These are phyloP conservation scores for Nemania diffusa DNA, from an alignment of 2,329 filamentous ascomycete genomes.

Conservation along the genomic window DNA sequence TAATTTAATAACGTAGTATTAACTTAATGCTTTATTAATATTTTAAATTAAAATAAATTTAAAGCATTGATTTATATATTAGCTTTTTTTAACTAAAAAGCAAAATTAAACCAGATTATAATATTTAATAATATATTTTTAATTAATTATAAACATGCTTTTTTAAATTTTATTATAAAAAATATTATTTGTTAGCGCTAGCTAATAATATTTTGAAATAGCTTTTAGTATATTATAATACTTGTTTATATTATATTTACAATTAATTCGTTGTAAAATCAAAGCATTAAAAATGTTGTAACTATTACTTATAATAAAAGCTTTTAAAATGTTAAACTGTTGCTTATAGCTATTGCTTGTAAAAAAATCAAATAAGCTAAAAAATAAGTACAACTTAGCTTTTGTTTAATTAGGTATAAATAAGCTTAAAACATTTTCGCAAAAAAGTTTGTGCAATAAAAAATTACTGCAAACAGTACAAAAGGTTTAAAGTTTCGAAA, in stretches of 20 bases:
- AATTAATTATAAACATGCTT: background rate
- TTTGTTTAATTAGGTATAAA: too few relatives aligned
- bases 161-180: background rate
- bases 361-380: background rate
- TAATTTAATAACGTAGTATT: background rate
- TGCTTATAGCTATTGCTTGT: background rate
- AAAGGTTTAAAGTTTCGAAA: too few relatives aligned
- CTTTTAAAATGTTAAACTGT: background rate
- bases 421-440: too few relatives aligned
- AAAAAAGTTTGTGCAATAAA: too few relatives aligned
- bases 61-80: background rate
- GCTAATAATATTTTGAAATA: slow-evolving; percentile 16
- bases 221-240: background rate
- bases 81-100: background rate
- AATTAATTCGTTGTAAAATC: background rate
- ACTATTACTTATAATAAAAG: background rate
- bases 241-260: background rate
- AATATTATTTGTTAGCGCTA: slow-evolving; percentile 12
- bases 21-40: fast-evolving
- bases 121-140: slow-evolving; percentile 7
- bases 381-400: too few relatives aligned
- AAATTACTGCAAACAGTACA: too few relatives aligned
- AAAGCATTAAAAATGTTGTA: background rate
- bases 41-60: background rate
- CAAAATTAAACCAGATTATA: background rate